These are phyloP conservation scores for Blepharisma japonicum DNA, from an alignment of 73 alveolate species.

Conservation along the genomic window DNA sequence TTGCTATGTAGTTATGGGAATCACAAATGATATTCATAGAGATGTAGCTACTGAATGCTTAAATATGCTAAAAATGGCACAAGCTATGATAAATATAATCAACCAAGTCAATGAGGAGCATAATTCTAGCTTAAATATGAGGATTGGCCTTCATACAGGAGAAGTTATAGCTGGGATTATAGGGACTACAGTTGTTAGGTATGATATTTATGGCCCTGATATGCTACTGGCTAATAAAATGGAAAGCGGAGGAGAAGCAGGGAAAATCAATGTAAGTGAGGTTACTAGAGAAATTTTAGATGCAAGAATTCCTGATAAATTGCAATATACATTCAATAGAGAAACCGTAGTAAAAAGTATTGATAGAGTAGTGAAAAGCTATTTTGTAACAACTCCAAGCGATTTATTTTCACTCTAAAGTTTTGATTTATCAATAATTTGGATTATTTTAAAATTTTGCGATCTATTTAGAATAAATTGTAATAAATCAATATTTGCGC, in stretches of 20 bases:
- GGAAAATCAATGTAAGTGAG: constrained; percentile 65
- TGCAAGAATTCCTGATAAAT: neutral
- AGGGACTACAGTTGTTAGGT: constrained; percentile 46
- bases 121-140: constrained; percentile 71
- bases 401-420: too few species aligned
- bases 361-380: neutral
- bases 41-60: constrained; percentile 87
- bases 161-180: constrained; percentile 19
- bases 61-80: constrained; percentile 89
- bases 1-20: constrained; percentile 94
- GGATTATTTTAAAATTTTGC: too few species aligned
- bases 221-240: constrained; percentile 65
- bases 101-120: constrained; percentile 67
- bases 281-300: constrained; percentile 57
- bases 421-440: too few species aligned
- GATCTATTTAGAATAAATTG: too few species aligned
- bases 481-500: too few species aligned
- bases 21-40: constrained; percentile 81
- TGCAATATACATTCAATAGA: neutral
- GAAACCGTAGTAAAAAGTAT: neutral
- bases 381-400: neutral
- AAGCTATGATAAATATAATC: constrained; percentile 90
- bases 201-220: constrained; percentile 72
- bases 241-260: constrained; percentile 56
- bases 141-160: constrained; percentile 93